Base-by-base conservation (phyloP, 2,329 filamentous ascomycete genomes). In the Claviceps fusiformis region DNA sequence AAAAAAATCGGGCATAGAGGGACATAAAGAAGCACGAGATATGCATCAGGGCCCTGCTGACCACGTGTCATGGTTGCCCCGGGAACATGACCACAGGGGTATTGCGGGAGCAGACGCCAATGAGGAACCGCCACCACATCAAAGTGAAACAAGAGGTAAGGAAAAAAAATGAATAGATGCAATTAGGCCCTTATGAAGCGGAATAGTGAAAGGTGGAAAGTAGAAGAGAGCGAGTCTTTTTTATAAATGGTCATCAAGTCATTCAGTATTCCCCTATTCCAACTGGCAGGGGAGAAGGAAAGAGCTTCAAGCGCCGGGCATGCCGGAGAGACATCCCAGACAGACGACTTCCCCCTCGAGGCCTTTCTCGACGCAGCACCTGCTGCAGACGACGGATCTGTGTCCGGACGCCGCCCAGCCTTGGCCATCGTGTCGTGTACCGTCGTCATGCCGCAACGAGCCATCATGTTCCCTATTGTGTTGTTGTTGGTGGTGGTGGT, bases 281-380 rank as follows among this genome's bases (percentile, higher is more conserved):
- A 19, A 44, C 41, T 5, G 41, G 15, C 5, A 8, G n/a, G 39
- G 17, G 17, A 43, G 39, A 43, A n/a, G 9, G 39, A 43, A 24
- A 24, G 17, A 43, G 43, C 43, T 10, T 45, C 43, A 45, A 9
- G 43, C 43, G 19, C 43, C 43, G 55, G 73, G 70, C 64, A 73
- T 70, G 2, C 68, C 64, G 10, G 72, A 71, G 45, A 84, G 70
- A 59, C 85, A 87, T 1, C 81, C 81, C 50, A 86, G 67, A 62
- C 85, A 88, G 56, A 81, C 77, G 5, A 86, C 77, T 50, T 87
- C 82, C 31, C 84, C 84, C 54, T 86, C 78, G 24, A 70, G 62
- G 0, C 83, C 83, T 29, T 73, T 75, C 64, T 88, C 85, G 3
- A 86, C 76, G 64, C 83, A 87, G 67, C 85, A 88, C 19, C 76